Base-by-base conservation (phyloP, 2,329 filamentous ascomycete genomes). In the Nectriaceae sp. region DNA sequence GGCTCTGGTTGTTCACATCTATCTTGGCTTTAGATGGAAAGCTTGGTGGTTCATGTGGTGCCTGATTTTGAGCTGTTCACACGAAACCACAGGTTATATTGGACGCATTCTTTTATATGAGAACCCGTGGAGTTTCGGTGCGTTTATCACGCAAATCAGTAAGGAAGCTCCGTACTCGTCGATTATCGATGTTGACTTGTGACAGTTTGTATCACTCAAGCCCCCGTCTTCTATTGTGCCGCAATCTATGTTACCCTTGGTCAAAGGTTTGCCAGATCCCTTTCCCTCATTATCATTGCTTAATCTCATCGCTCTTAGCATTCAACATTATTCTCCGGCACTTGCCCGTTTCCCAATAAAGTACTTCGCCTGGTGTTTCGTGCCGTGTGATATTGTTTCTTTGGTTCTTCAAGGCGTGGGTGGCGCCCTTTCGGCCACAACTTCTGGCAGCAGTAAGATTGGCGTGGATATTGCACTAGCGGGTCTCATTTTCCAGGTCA, bases 111-210 rank as follows among this genome's bases (percentile, higher is more conserved):
- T 80, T 47, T 67, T 82, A 37, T 72, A 78, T 50, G 56, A 74
- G 20, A 78, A 85, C 52, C 78, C 80, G 0, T 86, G 80, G 59
- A 68, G 57, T 33, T 75, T 83, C 59, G 57, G 61, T 3, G 79
- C 75, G 1, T 87, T 87, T 57, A 72, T 85, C 46, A 75, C 84
- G 5, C 79, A 86, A 60, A 83, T 84, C 52, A 62, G 56, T 58
- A 11, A 3, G 55, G n/a, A n/a, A n/a, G n/a, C n/a, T n/a, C n/a
- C n/a, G n/a, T n/a, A n/a, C n/a, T n/a, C n/a, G n/a, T n/a, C n/a
- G n/a, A n/a, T 35, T 2, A 1, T n/a, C 4, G 10, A 41, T 33
- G 1, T 47, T 49, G 1, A 54, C 11, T 0, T n/a, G 0, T 0
- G 1, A 3, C 10, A 59, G 42, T 54, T 24, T 49, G 78, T 59